Percentiles rank a stretch among this genome's conserved stretches.
Evolutionary conservation across 305 asterid genomes (phyloP).

Genomic region (Fraxinus floribunda): DNA sequence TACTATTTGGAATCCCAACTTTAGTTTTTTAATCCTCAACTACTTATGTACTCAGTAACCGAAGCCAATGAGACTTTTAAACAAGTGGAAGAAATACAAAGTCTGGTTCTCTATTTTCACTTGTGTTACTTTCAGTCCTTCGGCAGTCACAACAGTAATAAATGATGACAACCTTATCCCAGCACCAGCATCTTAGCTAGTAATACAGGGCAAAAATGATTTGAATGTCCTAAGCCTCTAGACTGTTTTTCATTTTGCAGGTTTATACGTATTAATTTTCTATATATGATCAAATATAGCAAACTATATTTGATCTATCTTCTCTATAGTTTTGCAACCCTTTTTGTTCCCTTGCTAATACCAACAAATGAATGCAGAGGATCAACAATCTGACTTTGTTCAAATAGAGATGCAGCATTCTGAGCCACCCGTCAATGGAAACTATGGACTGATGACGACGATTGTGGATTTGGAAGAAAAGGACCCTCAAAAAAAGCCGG

Average conservation of each 20-base stretch:
- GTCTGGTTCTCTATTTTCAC: background rate
- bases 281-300: too few relatives aligned
- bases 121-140: background rate
- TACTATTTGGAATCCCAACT: background rate
- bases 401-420: constrained; percentile 10
- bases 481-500: background rate
- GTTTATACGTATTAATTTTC: background rate
- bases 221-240: background rate
- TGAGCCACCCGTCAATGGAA: background rate
- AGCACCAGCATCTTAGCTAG: background rate
- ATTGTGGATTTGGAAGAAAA: constrained; percentile 16
- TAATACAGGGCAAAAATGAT: background rate
- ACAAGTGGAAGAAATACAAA: constrained; percentile 10
- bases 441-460: background rate
- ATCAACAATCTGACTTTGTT: constrained; percentile 17
- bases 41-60: constrained; percentile 6
- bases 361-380: constrained; percentile 23
- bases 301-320: background rate
- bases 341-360: background rate
- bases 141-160: background rate
- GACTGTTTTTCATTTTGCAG: background rate
- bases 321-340: background rate
- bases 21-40: background rate
- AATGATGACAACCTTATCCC: background rate
- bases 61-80: constrained; percentile 6